Evolutionary conservation across 129 eudicot species (phyloP), one percentile per base, ranked within the genome.

Genomic region (Flaveria ramosissima): DNA sequence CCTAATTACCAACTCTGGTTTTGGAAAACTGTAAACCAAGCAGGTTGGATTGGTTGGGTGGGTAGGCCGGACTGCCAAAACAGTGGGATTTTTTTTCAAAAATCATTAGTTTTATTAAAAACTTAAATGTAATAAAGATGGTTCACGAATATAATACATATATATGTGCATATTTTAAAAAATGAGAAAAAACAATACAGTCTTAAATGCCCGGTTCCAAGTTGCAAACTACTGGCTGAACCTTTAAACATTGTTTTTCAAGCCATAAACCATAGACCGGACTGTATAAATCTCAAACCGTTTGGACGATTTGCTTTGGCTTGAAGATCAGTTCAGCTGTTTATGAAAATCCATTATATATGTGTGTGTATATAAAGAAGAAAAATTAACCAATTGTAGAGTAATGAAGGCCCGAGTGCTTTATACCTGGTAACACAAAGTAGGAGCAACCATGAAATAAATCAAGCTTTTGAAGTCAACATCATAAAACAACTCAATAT

Each of bases 381-480:
- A 62, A 26, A 0, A 17, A 59, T 59, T 27, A 26, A 62, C 42
- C 20, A 62, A 62, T 14, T 13, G 68, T 26, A 4, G 68, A 62
- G 68, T 63, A 15, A 20, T 63, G 46, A 63, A 63, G 46, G 69
- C 69, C 15, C 13, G 2, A 63, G 46, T 63, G 45, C 32, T 63
- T 12, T 48, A 47, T 81, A 94, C 98, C 96, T 94, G 98, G 88
- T 89, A 94, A 81, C 98, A 94, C 72, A 94, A 80, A 9, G 98
- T 94, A 13, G 98, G 98, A 79, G 98, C 98, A 81, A 89, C 82
- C 89, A 94, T 87, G 96, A 94, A 94, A 89, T 94, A 94, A 65
- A 76, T 96, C 85, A 94, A 79, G 81, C 93, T 89, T 80, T 81
- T 84, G 82, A 91, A 81, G 86, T 84, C 89, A 59, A 83, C 87